Percentiles rank a stretch among this genome's conserved stretches.
phyloP scores from a whole-genome alignment of 2,329 filamentous ascomycete species.

The Ophiocordyceps camponoti-saundersi region DNA sequence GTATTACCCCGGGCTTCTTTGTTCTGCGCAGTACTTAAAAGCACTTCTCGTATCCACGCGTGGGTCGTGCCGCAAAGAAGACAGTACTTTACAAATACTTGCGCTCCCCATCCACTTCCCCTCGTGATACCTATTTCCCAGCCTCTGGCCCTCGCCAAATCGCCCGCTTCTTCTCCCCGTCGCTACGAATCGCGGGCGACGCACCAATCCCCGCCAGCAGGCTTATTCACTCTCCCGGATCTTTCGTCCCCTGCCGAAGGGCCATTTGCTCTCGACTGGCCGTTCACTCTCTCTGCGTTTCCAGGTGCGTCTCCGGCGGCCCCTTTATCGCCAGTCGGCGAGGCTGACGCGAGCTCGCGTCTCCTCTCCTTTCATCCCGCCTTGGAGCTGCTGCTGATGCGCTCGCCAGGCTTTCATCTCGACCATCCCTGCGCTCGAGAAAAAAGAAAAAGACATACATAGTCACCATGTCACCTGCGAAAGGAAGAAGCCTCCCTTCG shows the following conservation, averaged over 20 bases:
- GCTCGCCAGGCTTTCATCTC: background rate
- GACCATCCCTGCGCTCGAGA: constrained; percentile 1
- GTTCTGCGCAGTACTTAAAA: background rate
- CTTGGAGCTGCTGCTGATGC: background rate
- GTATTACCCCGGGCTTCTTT: background rate
- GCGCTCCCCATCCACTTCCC: background rate
- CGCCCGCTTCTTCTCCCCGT: background rate
- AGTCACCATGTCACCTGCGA: constrained; percentile 19
- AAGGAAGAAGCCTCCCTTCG: constrained; percentile 33
- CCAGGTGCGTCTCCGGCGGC: background rate
- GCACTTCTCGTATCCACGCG: background rate
- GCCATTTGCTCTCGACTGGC: background rate
- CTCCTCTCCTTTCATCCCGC: background rate
- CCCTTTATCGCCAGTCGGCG: background rate
- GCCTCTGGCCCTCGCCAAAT: background rate
- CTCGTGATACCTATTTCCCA: background rate
- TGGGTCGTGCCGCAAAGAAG: background rate
- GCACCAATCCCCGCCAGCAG: background rate
- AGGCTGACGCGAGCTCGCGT: background rate
- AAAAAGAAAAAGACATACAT: constrained; percentile 3
- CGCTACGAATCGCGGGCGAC: background rate
- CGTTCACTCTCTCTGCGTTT: background rate
- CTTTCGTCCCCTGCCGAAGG: background rate
- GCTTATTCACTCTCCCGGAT: background rate
- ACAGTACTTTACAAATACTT: background rate